Conservation (phyloP, 257 asterid species). For the Hygrophila difformis region DNA sequence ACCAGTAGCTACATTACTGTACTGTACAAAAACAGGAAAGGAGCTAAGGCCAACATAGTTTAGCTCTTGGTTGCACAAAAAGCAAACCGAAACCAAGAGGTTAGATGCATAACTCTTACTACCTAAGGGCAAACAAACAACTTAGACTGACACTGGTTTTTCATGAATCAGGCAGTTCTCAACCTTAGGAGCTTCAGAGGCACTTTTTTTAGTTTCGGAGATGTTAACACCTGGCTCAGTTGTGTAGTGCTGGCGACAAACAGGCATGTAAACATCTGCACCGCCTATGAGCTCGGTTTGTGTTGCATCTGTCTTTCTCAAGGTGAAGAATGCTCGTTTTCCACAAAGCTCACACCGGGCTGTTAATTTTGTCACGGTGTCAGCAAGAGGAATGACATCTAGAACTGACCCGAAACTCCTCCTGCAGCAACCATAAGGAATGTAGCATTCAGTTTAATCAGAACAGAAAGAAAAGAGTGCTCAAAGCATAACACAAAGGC, state of each 20-base stretch:
- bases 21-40: too few species aligned
- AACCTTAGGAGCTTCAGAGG: constrained; percentile 1
- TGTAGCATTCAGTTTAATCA: too few species aligned
- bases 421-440: constrained; percentile 15
- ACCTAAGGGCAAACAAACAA: too few species aligned
- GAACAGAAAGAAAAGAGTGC: too few species aligned
- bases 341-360: constrained; percentile 81
- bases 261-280: constrained; percentile 84
- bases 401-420: constrained; percentile 70
- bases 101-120: too few species aligned
- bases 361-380: constrained; percentile 60
- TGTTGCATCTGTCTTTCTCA: constrained; percentile 51
- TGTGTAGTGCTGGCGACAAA: constrained; percentile 64
- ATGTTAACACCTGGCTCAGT: constrained; percentile 16
- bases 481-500: too few species aligned
- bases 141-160: constrained; percentile 10
- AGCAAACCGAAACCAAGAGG: constrained; percentile 30
- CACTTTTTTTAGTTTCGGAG: constrained; percentile 15
- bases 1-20: too few species aligned
- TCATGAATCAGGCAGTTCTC: constrained; percentile 3
- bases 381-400: constrained; percentile 70
- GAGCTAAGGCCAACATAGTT: too few species aligned
- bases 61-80: too few species aligned
- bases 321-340: constrained; percentile 56
- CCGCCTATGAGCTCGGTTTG: constrained; percentile 76